Evolutionary conservation across 345 rosid genomes (phyloP).

Genomic region (Gossypium thurberi): DNA sequence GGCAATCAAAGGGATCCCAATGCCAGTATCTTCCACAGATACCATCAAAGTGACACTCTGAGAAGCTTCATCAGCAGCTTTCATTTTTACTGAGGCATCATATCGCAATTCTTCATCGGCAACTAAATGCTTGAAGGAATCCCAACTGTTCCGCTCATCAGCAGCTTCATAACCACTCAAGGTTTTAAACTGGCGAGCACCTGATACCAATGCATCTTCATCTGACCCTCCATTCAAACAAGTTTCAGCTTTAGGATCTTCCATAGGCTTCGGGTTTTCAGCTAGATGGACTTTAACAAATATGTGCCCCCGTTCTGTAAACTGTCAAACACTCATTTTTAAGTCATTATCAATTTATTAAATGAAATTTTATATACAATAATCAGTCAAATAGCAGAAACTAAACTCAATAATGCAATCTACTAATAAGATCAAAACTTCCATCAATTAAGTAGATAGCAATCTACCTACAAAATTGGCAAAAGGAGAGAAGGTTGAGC

Average conservation of each 20-base stretch:
- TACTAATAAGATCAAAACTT: background rate
- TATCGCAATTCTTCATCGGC: slow-evolving; percentile 34
- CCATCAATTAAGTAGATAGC: background rate
- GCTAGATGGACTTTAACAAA: slow-evolving; percentile 82
- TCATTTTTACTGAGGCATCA: slow-evolving; percentile 29
- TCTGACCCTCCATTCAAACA: slow-evolving; percentile 46
- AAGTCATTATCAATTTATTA: slow-evolving; percentile 7
- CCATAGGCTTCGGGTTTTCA: slow-evolving; percentile 41
- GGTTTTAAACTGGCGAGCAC: slow-evolving; percentile 43
- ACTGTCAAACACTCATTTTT: slow-evolving; percentile 38
- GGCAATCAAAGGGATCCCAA: slow-evolving; percentile 78
- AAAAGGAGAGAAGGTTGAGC: background rate
- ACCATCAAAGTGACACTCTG: slow-evolving; percentile 57
- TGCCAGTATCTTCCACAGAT: slow-evolving; percentile 91
- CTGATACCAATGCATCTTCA: slow-evolving; percentile 26
- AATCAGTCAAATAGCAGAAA: background rate
- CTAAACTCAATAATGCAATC: background rate
- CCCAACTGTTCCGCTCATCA: slow-evolving; percentile 83
- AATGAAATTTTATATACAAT: background rate
- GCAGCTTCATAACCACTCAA: slow-evolving; percentile 92
- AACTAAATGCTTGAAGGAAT: slow-evolving; percentile 58
- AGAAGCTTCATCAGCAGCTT: slow-evolving; percentile 29
- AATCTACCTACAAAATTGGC: background rate
- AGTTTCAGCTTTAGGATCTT: slow-evolving; percentile 30
- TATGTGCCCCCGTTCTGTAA: slow-evolving; percentile 91